phyloP scores from a whole-genome alignment of 371 early-diverging fungal species.

The Basidiobolus meristosporus region DNA sequence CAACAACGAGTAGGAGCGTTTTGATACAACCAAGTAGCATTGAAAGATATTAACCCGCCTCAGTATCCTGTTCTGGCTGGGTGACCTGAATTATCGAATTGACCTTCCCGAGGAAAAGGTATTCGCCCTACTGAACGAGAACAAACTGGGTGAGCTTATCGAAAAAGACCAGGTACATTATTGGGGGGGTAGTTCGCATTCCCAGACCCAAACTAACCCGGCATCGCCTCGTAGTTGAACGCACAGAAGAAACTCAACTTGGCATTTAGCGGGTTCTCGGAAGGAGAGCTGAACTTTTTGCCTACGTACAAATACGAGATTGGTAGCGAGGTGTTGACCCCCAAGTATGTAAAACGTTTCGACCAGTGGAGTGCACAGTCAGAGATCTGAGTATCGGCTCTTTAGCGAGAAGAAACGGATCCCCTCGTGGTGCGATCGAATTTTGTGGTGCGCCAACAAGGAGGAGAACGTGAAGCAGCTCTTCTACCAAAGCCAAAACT shows the following conservation, averaged over 20 bases:
- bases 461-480: constrained; percentile 15
- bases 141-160: constrained; percentile 22
- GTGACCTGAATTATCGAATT: constrained; percentile 88
- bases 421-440: constrained; percentile 88
- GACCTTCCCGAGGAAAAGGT: constrained; percentile 34
- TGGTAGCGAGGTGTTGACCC: constrained; percentile 65
- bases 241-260: constrained; percentile 5
- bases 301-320: constrained; percentile 93
- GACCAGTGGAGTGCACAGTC: no score
- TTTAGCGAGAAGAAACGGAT: constrained; percentile 58
- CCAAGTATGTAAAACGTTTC: constrained; percentile 20
- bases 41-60: neutral
- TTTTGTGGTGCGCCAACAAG: constrained; percentile 48
- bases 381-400: neutral
- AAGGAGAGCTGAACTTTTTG: constrained; percentile 50
- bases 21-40: neutral
- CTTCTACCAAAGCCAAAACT: constrained; percentile 36
- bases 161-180: constrained; percentile 48
- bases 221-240: constrained; percentile 6
- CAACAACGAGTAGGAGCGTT: constrained; percentile 38
- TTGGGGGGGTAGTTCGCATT: neutral
- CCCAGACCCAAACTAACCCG: neutral
- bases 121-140: constrained; percentile 22
- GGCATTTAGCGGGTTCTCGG: constrained; percentile 61
- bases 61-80: constrained; percentile 76